Base-by-base conservation (phyloP, 495 filamentous ascomycete genomes). In the Penicillium lagena region DNA sequence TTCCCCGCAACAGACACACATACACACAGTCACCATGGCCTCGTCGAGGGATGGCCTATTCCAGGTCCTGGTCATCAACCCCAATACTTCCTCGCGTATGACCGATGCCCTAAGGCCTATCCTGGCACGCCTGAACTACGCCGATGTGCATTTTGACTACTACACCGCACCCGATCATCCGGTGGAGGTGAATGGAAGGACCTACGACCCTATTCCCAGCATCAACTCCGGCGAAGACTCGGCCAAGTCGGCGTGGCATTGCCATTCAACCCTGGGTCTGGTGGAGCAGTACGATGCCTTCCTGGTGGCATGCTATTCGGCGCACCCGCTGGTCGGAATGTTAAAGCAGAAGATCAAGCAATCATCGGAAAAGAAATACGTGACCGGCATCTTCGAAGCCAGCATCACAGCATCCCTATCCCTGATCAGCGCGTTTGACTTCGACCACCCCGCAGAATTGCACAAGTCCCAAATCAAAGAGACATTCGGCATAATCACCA, bases 361-460 rank as follows among this genome's bases (percentile, higher is more conserved):
- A 44, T 54, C 12, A 39, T 28, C 48, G 1, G 7, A 45, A 42
- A 61, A 58, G 30, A 79, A 75, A 46, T 75, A 76, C 11, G 85
- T 91, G 4, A 82, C 84, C 0, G 93, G 91, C 5, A 96, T 97
- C 40, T 90, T 96, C 54, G 90, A 96, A 63, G 84, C 87, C 2
- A 84, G 81, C 47, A 61, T 95, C 5, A 64, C 75, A 2, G 69
- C 81, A 0, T 76, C 81, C 2, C 62, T 83, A 13, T 66, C 58
- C 2, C 49, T 71, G 39, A 52, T 78, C 60, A 70, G 70, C 42
- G 66, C 59, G 6, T 73, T 72, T 39, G 33, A 52, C 17, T 52
- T 61, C 30, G 43, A 38, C 9, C 22, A n/a, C 2, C 33, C 58
- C 63, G 13, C 36, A 29, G 51, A 39, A 17, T 47, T 57, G 12